Percentiles rank a stretch among this genome's conserved stretches.
phyloP scores from a whole-genome alignment of 129 eudicot species.

The Helichrysum umbraculigerum region DNA sequence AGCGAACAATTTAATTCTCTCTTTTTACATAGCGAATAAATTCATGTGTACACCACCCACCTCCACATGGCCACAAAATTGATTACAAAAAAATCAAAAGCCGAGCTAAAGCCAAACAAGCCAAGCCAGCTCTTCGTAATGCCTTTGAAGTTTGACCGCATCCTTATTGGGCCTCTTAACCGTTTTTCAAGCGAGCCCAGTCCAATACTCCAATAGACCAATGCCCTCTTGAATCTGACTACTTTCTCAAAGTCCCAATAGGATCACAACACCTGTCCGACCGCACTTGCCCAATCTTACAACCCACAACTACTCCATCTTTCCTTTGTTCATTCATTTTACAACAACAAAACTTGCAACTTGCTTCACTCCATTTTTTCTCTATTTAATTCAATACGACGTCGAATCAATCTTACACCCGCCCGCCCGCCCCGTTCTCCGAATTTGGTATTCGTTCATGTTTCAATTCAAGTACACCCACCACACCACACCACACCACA shows the following conservation, averaged over 20 bases:
- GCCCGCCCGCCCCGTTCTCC: constrained; percentile 21
- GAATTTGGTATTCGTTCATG: constrained; percentile 9
- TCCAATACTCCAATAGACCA: neutral
- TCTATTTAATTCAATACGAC: constrained; percentile 5
- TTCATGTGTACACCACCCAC: neutral
- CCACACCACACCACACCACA: neutral
- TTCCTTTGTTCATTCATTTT: neutral
- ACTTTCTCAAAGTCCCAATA: neutral
- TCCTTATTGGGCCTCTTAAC: neutral
- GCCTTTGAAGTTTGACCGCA: neutral
- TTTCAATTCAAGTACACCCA: constrained; percentile 17
- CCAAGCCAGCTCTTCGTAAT: neutral
- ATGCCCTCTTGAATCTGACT: neutral
- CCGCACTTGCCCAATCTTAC: neutral
- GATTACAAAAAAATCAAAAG: neutral
- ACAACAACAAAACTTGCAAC: constrained; percentile 9
- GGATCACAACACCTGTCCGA: constrained; percentile 21
- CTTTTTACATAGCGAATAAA: too few relatives aligned
- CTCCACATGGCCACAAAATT: neutral
- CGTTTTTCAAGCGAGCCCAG: constrained; percentile 3
- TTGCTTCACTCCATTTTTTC: neutral
- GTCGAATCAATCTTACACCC: constrained; percentile 10
- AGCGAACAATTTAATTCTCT: too few relatives aligned
- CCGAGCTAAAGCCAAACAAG: neutral
- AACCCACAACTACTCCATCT: constrained; percentile 3